Conservation (phyloP, 306 rosid genomes). For the Mimosa pudica region DNA sequence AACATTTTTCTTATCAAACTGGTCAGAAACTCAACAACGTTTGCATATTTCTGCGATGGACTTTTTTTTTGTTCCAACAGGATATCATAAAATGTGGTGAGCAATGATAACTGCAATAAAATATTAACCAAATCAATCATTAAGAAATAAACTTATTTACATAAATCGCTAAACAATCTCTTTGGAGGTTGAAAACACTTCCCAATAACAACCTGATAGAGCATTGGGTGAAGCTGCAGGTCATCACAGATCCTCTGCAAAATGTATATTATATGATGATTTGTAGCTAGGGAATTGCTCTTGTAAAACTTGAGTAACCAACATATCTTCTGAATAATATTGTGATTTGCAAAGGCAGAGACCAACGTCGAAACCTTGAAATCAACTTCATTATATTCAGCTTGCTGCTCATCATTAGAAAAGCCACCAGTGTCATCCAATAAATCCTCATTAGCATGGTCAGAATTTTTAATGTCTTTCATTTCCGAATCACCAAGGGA, state of each 20-base stretch:
- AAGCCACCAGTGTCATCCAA: conserved; percentile 49
- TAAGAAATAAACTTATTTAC: conserved; percentile 30
- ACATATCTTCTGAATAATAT: conserved; percentile 77
- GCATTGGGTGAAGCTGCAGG: conserved; percentile 85
- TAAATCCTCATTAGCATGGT: conserved; percentile 49
- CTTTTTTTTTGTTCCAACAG: conserved; percentile 74
- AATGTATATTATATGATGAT: conserved; percentile 75
- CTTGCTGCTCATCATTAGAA: conserved; percentile 73
- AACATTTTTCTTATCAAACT: conserved; percentile 82
- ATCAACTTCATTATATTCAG: conserved; percentile 79
- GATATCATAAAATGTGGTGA: conserved; percentile 70
- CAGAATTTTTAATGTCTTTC: conserved; percentile 40
- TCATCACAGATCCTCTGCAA: conserved; percentile 78
- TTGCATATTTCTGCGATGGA: conserved; percentile 63
- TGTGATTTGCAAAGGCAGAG: conserved; percentile 75
- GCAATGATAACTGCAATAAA: conserved; percentile 78
- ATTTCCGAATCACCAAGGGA: conserved; percentile 35
- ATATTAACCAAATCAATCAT: conserved; percentile 10
- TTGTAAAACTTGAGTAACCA: conserved; percentile 97
- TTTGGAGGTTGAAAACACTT: conserved; percentile 31
- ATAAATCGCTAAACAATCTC: conserved; percentile 28
- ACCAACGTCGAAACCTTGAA: conserved; percentile 71
- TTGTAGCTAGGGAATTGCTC: conserved; percentile 73
- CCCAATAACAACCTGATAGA: conserved; percentile 74
- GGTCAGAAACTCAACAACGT: conserved; percentile 68